Percentiles rank a stretch among this genome's conserved stretches.
These are phyloP conservation scores for Cenococcum geophilum DNA, from an alignment of 495 filamentous ascomycete genomes.

Conservation along the genomic window DNA sequence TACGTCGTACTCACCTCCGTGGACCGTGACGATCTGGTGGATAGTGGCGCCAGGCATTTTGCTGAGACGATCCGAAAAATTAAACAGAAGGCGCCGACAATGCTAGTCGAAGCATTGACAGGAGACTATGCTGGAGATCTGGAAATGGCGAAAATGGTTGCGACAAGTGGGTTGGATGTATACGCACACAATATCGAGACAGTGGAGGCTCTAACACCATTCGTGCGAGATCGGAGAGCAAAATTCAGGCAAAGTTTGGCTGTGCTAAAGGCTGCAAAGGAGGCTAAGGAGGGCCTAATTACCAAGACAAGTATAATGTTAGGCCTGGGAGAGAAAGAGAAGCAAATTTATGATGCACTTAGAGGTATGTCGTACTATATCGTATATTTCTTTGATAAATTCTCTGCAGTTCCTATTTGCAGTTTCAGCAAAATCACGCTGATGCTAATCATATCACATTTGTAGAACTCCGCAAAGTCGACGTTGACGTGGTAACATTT, in stretches of 20 bases:
- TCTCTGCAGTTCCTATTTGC: neutral
- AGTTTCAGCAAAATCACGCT: neutral
- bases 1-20: slow-evolving; percentile 94
- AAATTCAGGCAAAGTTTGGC: slow-evolving; percentile 78
- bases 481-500: slow-evolving; percentile 94
- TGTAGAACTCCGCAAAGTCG: slow-evolving; percentile 62
- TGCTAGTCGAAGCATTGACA: slow-evolving; percentile 92
- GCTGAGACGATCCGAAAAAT: slow-evolving; percentile 92
- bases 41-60: slow-evolving; percentile 86
- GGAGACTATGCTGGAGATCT: slow-evolving; percentile 80
- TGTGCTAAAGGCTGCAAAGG: slow-evolving; percentile 79
- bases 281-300: slow-evolving; percentile 64
- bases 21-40: slow-evolving; percentile 83
- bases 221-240: slow-evolving; percentile 82
- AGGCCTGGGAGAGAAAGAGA: slow-evolving; percentile 84
- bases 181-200: slow-evolving; percentile 98
- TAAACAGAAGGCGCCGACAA: slow-evolving; percentile 77
- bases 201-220: slow-evolving; percentile 80
- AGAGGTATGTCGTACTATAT: slow-evolving; percentile 44
- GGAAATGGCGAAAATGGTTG: slow-evolving; percentile 76
- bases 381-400: neutral
- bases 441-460: slow-evolving; percentile 20
- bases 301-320: slow-evolving; percentile 98
- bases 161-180: slow-evolving; percentile 83
- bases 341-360: slow-evolving; percentile 77